Conservation (phyloP, 2,329 filamentous ascomycete genomes). For the Sclerotinia nivalis region DNA sequence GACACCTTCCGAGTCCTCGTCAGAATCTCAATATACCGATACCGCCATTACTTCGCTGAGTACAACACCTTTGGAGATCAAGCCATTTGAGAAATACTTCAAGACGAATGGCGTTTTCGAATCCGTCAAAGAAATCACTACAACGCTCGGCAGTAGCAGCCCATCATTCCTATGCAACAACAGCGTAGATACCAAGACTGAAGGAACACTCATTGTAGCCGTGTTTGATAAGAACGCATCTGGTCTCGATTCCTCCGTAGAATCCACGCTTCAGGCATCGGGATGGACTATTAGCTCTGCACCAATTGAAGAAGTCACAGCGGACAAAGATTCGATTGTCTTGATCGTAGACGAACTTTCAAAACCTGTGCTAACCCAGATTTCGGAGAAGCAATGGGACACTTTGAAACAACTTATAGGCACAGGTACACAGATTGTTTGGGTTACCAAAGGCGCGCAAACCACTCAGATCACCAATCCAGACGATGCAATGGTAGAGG, state of each 20-base stretch:
- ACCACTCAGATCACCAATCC: constrained; percentile 37
- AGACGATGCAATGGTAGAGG: constrained; percentile 40
- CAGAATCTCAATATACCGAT: no score
- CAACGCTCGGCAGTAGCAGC: no score
- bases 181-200: background rate
- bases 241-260: background rate
- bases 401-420: constrained; percentile 21
- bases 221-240: background rate
- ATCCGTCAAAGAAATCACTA: no score
- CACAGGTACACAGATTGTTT: constrained; percentile 35
- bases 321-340: constrained; percentile 3
- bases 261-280: background rate
- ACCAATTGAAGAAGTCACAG: background rate
- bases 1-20: no score
- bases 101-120: no score
- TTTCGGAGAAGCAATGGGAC: constrained; percentile 23
- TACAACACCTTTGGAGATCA: no score
- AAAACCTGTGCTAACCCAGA: constrained; percentile 19
- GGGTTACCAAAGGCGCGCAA: constrained; percentile 41
- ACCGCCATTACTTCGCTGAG: no score
- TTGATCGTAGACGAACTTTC: constrained; percentile 28
- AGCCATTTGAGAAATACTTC: no score
- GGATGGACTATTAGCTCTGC: background rate
- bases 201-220: background rate
- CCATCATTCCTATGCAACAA: constrained; percentile 3